Percentiles rank a stretch among this genome's conserved stretches.
Conservation (phyloP, 2,329 filamentous ascomycete species). For the Penicillium griseofulvum region DNA sequence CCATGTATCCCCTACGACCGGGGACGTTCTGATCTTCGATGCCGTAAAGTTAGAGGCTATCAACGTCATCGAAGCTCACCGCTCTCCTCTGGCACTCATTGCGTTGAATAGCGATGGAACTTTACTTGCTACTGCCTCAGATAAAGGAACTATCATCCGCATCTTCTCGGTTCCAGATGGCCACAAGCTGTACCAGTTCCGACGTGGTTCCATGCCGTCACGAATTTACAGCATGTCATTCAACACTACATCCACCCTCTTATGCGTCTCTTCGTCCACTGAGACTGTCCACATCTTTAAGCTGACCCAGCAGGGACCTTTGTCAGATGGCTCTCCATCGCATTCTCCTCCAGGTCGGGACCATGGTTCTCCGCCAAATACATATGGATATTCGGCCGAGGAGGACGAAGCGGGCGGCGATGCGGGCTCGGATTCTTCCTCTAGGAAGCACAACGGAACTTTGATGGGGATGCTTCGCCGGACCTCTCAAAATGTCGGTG, state of each 20-base stretch:
- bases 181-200: conserved; percentile 93
- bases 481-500: conserved; percentile 90
- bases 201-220: conserved; percentile 90
- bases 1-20: conserved; percentile 79
- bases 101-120: conserved; percentile 91
- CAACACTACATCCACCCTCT: conserved; percentile 85
- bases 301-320: conserved; percentile 51
- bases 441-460: conserved; percentile 63
- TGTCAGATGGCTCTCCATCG: conserved; percentile 28
- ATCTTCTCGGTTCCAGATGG: conserved; percentile 90
- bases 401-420: conserved; percentile 34
- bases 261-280: conserved; percentile 93
- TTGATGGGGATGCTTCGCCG: conserved; percentile 89
- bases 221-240: conserved; percentile 99
- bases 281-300: conserved; percentile 98
- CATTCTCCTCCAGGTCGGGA: conserved; percentile 27
- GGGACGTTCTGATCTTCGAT: conserved; percentile 91
- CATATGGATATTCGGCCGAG: conserved; percentile 28
- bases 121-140: conserved; percentile 86
- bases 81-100: conserved; percentile 84
- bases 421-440: conserved; percentile 34
- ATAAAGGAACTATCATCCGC: conserved; percentile 95
- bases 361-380: conserved; percentile 26
- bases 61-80: conserved; percentile 93
- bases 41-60: conserved; percentile 84